Evolutionary conservation across 441 rosid genomes (phyloP).

Genomic region (Populus hybrid): DNA sequence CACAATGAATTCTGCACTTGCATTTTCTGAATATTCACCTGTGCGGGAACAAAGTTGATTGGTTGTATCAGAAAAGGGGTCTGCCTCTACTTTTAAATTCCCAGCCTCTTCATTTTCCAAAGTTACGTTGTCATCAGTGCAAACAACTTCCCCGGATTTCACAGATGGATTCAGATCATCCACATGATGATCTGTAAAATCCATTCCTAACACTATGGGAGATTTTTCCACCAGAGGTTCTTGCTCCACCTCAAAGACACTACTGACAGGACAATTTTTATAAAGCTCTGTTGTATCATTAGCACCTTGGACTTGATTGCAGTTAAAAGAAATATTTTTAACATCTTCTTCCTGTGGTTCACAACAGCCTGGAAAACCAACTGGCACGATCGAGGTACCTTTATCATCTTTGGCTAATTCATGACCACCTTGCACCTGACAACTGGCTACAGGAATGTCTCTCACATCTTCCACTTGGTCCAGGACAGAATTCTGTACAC

Average conservation of each 20-base stretch:
- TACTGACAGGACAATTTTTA: slow-evolving; percentile 28
- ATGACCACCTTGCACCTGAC: slow-evolving; percentile 32
- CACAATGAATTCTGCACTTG: slow-evolving; percentile 23
- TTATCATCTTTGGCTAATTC: slow-evolving; percentile 18
- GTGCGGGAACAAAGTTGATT: slow-evolving; percentile 23
- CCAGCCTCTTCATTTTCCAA: slow-evolving; percentile 25
- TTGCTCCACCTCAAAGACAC: slow-evolving; percentile 34
- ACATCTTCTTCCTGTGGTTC: slow-evolving; percentile 17
- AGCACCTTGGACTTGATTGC: slow-evolving; percentile 24
- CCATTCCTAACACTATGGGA: slow-evolving; percentile 18
- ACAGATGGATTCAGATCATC: slow-evolving; percentile 17
- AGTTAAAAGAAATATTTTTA: slow-evolving; percentile 21
- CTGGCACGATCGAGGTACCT: slow-evolving; percentile 10
- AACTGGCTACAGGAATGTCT: slow-evolving; percentile 33
- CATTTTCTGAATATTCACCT: slow-evolving; percentile 23
- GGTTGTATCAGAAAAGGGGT: slow-evolving; percentile 27
- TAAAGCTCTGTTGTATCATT: slow-evolving; percentile 29
- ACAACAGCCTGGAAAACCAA: slow-evolving; percentile 13
- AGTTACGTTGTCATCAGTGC: slow-evolving; percentile 12
- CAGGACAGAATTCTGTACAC: slow-evolving; percentile 23
- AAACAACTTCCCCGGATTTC: slow-evolving; percentile 26
- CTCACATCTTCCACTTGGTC: slow-evolving; percentile 36
- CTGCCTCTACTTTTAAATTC: slow-evolving; percentile 22
- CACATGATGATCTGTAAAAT: slow-evolving; percentile 19
- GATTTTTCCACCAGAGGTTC: slow-evolving; percentile 30